These are phyloP conservation scores for Sphaerobolus stellatus DNA, from an alignment of 1,284 basidiomycete species.

Conservation along the genomic window DNA sequence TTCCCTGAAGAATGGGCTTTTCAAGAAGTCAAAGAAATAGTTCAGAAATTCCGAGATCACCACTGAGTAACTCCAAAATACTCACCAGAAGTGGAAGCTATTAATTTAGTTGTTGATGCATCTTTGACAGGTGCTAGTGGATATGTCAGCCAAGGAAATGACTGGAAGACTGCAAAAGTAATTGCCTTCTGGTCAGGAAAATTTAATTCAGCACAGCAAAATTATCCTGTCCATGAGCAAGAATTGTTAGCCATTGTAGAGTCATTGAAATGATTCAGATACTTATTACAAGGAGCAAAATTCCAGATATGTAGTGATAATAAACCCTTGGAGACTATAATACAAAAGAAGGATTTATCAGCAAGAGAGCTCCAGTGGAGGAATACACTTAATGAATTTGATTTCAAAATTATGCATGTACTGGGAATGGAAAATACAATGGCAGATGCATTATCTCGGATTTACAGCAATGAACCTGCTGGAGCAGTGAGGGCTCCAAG, in stretches of 20 bases:
- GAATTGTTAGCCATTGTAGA: no score
- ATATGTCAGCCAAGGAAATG: constrained; percentile 22
- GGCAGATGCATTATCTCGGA: constrained; percentile 15
- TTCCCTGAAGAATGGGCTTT: constrained; percentile 29
- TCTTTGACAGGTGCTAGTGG: constrained; percentile 21
- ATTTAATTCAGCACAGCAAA: constrained; percentile 31
- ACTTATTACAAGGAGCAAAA: constrained; percentile 27
- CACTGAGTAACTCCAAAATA: constrained; percentile 24
- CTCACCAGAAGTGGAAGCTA: no score
- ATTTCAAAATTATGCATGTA: constrained; percentile 33
- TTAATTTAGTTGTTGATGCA: no score
- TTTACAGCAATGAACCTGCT: constrained; percentile 16
- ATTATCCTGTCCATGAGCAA: no score
- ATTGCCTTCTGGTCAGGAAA: constrained; percentile 31
- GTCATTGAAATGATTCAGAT: constrained; percentile 20
- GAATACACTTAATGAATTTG: constrained; percentile 31
- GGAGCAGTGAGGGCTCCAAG: constrained; percentile 4
- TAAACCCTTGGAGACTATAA: constrained; percentile 29
- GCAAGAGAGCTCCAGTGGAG: constrained; percentile 32
- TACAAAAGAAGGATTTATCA: constrained; percentile 33
- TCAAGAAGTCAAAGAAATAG: constrained; percentile 26
- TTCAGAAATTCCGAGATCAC: constrained; percentile 20
- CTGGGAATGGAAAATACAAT: constrained; percentile 21
- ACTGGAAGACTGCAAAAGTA: constrained; percentile 18
- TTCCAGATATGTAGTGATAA: constrained; percentile 38